Evolutionary conservation across 2,329 filamentous ascomycete species (phyloP).

Genomic region (Thielaviopsis ethacetica): DNA sequence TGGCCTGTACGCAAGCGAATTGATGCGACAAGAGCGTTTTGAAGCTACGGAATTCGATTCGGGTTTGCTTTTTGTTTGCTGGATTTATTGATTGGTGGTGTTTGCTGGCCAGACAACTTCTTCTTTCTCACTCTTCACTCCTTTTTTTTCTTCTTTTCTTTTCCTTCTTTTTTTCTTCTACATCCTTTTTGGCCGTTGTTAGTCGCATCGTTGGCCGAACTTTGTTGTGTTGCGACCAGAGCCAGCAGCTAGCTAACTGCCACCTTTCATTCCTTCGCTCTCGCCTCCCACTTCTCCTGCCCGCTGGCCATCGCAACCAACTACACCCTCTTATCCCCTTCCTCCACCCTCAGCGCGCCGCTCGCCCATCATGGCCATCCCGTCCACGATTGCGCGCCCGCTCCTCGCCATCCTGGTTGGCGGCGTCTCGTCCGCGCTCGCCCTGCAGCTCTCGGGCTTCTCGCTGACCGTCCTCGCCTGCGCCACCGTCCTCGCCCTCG

Average conservation of each 20-base stretch:
- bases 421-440: not conserved
- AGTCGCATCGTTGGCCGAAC: too few species aligned
- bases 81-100: not conserved
- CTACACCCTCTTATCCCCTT: not conserved
- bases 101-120: not conserved
- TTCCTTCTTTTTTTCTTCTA: not conserved
- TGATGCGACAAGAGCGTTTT: not conserved
- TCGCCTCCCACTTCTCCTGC: too few species aligned
- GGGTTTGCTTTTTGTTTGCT: not conserved
- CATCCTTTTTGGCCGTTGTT: not conserved
- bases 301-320: too few species aligned
- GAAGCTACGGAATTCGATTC: not conserved
- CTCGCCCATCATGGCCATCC: not conserved
- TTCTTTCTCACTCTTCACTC: not conserved
- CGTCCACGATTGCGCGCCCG: not conserved
- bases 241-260: too few species aligned
- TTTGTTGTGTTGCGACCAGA: too few species aligned
- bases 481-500: not conserved
- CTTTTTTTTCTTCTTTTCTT: not conserved
- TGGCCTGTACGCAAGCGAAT: too few species aligned
- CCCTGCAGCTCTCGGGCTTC: not conserved
- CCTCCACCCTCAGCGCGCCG: not conserved
- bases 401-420: not conserved
- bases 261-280: too few species aligned
- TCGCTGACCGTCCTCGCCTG: constrained; percentile 6